Percentiles rank a stretch among this genome's conserved stretches.
Conservation (phyloP, 2,329 filamentous ascomycete genomes). For the Cordyceps militaris region DNA sequence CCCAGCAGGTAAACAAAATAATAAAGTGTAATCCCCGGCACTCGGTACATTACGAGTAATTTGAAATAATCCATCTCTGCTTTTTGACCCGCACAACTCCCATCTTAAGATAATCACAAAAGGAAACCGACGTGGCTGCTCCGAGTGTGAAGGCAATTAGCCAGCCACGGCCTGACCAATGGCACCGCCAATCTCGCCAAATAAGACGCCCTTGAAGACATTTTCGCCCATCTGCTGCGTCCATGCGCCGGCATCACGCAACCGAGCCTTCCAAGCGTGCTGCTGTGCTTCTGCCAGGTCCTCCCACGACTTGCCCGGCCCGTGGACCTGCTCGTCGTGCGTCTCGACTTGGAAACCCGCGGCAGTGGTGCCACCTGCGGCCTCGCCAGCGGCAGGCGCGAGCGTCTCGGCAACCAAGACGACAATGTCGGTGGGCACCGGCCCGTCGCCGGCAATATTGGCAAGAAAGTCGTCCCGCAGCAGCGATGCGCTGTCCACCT, state of each 20-base stretch:
- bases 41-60: not conserved
- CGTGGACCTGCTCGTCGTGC: conserved; percentile 41
- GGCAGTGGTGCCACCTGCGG: conserved; percentile 17
- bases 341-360: conserved; percentile 33
- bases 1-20: not conserved
- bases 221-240: conserved; percentile 69
- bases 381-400: conserved; percentile 13
- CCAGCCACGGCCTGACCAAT: conserved; percentile 47
- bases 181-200: conserved; percentile 61
- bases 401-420: conserved; percentile 28
- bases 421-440: conserved; percentile 31
- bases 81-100: not conserved
- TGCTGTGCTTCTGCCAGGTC: conserved; percentile 58
- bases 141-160: conserved; percentile 16
- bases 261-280: conserved; percentile 59
- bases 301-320: conserved; percentile 60
- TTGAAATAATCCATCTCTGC: not conserved
- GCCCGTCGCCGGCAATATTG: conserved; percentile 30
- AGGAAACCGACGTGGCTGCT: not conserved
- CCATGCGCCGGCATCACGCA: conserved; percentile 70
- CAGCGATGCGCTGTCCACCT: conserved; percentile 20
- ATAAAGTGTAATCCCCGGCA: not conserved
- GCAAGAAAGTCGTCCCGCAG: conserved; percentile 28
- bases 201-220: conserved; percentile 70
- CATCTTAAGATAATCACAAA: not conserved